Evolutionary conservation across 2,329 filamentous ascomycete species (phyloP).

Genomic region (Pleurostoma richardsiae): DNA sequence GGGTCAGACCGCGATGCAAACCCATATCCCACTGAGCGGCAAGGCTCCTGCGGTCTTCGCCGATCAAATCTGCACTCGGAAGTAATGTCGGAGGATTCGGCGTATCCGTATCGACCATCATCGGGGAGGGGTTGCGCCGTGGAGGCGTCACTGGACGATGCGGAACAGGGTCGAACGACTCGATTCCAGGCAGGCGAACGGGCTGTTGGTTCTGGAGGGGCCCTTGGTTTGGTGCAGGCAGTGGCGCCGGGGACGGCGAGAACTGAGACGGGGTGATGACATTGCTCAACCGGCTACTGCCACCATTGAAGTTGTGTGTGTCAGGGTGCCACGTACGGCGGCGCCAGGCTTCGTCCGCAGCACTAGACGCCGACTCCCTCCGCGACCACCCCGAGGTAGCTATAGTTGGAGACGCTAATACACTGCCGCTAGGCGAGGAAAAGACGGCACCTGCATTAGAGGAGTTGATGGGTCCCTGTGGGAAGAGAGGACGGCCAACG

Average conservation of each 20-base stretch:
- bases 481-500: conserved; percentile 52
- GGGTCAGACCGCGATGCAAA: conserved; percentile 60
- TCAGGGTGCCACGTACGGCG: conserved; percentile 90
- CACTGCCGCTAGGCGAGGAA: conserved; percentile 51
- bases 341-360: conserved; percentile 71
- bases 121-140: conserved; percentile 65
- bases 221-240: conserved; percentile 36
- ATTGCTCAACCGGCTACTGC: conserved; percentile 70
- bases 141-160: conserved; percentile 58
- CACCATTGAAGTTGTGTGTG: conserved; percentile 57
- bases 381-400: conserved; percentile 56
- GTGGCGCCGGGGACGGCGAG: conserved; percentile 48
- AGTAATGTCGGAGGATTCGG: conserved; percentile 27
- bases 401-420: conserved; percentile 60
- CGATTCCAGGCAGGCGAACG: conserved; percentile 79
- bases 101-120: conserved; percentile 62
- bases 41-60: conserved; percentile 45
- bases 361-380: conserved; percentile 58
- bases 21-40: conserved; percentile 57
- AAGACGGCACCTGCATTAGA: conserved; percentile 46
- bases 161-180: conserved; percentile 79
- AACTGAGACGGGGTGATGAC: conserved; percentile 64
- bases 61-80: conserved; percentile 21
- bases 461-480: conserved; percentile 49
- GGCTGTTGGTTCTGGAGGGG: conserved; percentile 46